phyloP scores from a whole-genome alignment of 495 filamentous ascomycete species.

The Penicillium subrubescens region DNA sequence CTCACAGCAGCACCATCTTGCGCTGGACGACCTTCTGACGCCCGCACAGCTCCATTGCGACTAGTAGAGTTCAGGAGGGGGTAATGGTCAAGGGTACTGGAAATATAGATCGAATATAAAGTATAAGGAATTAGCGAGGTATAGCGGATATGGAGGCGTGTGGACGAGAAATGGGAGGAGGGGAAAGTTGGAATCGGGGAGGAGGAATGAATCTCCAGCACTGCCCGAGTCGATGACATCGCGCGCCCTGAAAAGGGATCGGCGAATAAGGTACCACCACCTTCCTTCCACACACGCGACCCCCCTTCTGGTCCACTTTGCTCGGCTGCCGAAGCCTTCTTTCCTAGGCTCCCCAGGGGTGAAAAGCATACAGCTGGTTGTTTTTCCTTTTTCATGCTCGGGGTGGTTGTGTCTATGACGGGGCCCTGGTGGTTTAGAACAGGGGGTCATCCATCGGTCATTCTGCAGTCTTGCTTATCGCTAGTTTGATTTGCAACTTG shows the following conservation, averaged over 20 bases:
- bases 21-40: slow-evolving; percentile 84
- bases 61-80: neutral
- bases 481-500: slow-evolving; percentile 15
- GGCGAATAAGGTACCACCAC: slow-evolving; percentile 37
- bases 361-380: too few species aligned
- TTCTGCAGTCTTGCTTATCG: slow-evolving; percentile 2
- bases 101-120: neutral
- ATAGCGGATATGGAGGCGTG: neutral
- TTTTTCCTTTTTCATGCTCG: neutral
- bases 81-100: neutral
- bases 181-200: slow-evolving; percentile 5
- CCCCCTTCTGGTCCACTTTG: slow-evolving; percentile 31
- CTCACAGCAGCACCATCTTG: slow-evolving; percentile 95
- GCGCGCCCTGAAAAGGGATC: slow-evolving; percentile 40
- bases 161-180: slow-evolving; percentile 16
- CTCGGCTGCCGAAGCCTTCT: neutral
- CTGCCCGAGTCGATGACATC: slow-evolving; percentile 47
- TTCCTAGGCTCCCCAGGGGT: neutral
- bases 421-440: neutral
- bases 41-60: slow-evolving; percentile 55
- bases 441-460: slow-evolving; percentile 10
- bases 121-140: neutral
- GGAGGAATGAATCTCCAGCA: slow-evolving; percentile 32
- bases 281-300: neutral
- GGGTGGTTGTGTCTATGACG: slow-evolving; percentile 1